These are phyloP conservation scores for Inga laurina DNA, from an alignment of 306 rosid species.

Conservation along the genomic window DNA sequence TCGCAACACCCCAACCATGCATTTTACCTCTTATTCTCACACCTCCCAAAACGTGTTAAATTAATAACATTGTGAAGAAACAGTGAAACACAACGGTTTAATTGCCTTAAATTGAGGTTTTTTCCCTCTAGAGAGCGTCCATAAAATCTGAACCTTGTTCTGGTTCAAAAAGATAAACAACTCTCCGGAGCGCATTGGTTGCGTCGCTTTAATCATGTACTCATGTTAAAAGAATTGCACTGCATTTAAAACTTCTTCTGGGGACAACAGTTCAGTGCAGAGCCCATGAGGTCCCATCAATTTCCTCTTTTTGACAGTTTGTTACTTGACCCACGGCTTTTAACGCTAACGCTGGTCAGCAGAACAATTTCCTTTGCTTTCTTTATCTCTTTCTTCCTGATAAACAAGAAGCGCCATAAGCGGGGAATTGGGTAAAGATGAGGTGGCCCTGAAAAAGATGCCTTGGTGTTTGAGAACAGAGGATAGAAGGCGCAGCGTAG, in stretches of 20 bases:
- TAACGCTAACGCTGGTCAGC: background rate
- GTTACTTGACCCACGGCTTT: background rate
- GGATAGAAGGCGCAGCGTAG: background rate
- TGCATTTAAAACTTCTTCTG: background rate
- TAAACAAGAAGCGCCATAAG: background rate
- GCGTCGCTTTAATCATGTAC: background rate
- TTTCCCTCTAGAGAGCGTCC: background rate
- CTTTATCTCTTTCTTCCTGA: background rate
- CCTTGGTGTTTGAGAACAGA: background rate
- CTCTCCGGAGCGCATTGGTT: background rate
- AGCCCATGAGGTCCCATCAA: background rate
- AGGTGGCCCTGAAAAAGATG: background rate
- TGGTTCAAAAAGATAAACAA: background rate
- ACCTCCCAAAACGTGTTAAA: background rate
- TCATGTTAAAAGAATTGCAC: no score
- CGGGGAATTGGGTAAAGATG: background rate
- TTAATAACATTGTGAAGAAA: background rate
- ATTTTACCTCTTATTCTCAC: background rate
- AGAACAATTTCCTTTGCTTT: background rate
- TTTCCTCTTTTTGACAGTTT: background rate
- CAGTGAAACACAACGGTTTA: background rate
- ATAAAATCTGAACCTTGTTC: background rate
- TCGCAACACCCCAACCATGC: slow-evolving; percentile 51
- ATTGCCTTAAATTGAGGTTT: background rate
- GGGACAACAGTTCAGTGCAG: background rate